Base-by-base conservation (phyloP, 192 early-diverging fungal genomes). In the Coemansia interrupta region DNA sequence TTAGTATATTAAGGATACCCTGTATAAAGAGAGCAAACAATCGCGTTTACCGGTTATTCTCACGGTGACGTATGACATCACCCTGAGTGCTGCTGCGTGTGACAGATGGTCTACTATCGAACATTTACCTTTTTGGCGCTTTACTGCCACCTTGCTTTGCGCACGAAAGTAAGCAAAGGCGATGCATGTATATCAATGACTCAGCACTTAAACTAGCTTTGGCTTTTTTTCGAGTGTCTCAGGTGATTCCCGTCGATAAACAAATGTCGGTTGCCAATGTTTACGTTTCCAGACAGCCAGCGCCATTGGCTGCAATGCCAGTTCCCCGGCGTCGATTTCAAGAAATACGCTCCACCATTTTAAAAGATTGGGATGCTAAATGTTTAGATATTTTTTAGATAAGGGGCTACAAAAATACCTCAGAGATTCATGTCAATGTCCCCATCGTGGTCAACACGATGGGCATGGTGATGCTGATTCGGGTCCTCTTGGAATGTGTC, bases 181-280 rank as follows among this genome's bases (percentile, higher is more conserved):
- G n/a, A n/a, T n/a, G n/a, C n/a, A n/a, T n/a, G n/a, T n/a, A n/a
- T n/a, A n/a, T n/a, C n/a, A n/a, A n/a, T n/a, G n/a, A n/a, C n/a
- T n/a, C n/a, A n/a, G n/a, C n/a, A n/a, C n/a, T n/a, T n/a, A n/a
- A n/a, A n/a, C n/a, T n/a, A n/a, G n/a, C n/a, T n/a, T n/a, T n/a
- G n/a, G n/a, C n/a, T n/a, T 6, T 61, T 78, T 1, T 32, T 61
- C 0, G 54, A 24, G 6, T 71, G 68, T n/a, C 59, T 78, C 17
- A 3, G 28, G 8, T 53, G 45, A 18, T 40, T 78, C 18, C 63
- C 68, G 9, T 59, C 65, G 6, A 48, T 78, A 11, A 64, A 41
- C 41, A 60, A 28, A 24, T 78, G 74, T 30, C 68, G 74, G 14
- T 58, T 78, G 20, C 74, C 74, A 29, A 78, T 78, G 74, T 78